These are phyloP conservation scores for Pythium monospermum DNA, from an alignment of 352 stramenopile species.

Conservation along the genomic window DNA sequence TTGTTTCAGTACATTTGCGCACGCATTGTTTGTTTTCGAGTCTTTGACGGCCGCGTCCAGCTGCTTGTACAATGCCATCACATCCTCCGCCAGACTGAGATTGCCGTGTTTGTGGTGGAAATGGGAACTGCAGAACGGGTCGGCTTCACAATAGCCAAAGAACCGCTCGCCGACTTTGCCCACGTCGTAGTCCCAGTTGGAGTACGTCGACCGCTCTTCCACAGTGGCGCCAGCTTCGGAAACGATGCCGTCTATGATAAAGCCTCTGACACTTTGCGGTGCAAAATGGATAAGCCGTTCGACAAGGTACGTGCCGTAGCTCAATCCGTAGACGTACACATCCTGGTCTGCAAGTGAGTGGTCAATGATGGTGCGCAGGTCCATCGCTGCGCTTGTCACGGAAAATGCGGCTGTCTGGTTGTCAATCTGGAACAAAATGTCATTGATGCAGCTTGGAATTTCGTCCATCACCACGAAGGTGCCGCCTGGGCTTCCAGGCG, in stretches of 20 bases:
- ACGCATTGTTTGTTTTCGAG: no score
- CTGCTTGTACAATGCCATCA: slow-evolving; percentile 27
- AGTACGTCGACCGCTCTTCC: slow-evolving; percentile 24
- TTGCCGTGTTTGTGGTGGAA: slow-evolving; percentile 19
- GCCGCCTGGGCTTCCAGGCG: slow-evolving; percentile 17
- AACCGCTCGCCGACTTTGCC: slow-evolving; percentile 20
- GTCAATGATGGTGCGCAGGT: slow-evolving; percentile 25
- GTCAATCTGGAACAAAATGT: slow-evolving; percentile 34
- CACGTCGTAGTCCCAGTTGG: slow-evolving; percentile 34
- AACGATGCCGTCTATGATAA: slow-evolving; percentile 45
- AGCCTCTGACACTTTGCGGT: slow-evolving; percentile 31
- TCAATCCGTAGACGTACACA: slow-evolving; percentile 45
- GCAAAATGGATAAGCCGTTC: slow-evolving; percentile 49
- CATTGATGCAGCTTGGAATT: slow-evolving; percentile 26
- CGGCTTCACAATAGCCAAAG: slow-evolving; percentile 11
- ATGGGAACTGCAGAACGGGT: slow-evolving; percentile 24
- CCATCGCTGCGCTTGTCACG: slow-evolving; percentile 40
- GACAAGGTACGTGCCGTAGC: slow-evolving; percentile 53
- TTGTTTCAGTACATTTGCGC: no score
- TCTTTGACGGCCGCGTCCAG: no score
- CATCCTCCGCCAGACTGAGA: slow-evolving; percentile 23
- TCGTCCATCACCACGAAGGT: slow-evolving; percentile 19
- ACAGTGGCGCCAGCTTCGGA: slow-evolving; percentile 21
- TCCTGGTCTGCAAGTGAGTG: slow-evolving; percentile 9
- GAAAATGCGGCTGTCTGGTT: slow-evolving; percentile 34